These are phyloP conservation scores for Monoraphidium neglectum DNA, from an alignment of 139 green algal genomes.

Conservation along the genomic window DNA sequence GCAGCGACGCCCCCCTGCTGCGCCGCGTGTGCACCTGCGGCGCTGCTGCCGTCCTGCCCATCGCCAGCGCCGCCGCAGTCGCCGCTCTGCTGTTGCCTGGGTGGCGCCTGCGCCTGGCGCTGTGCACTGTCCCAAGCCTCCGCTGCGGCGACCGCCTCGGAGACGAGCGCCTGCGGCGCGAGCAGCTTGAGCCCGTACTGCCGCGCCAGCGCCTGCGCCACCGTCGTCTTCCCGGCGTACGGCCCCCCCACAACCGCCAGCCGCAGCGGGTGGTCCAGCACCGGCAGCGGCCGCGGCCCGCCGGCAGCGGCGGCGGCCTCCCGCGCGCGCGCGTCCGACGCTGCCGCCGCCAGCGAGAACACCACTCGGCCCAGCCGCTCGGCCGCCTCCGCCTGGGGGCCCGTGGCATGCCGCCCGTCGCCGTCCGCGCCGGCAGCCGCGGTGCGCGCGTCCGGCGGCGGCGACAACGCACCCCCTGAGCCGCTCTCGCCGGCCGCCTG, in stretches of 20 bases:
- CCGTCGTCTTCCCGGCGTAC: slow-evolving; percentile 58
- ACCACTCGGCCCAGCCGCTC: too few species aligned
- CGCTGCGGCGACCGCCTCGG: slow-evolving; percentile 39
- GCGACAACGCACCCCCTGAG: too few species aligned
- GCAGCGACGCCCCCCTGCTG: neutral
- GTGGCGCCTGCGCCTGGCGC: slow-evolving; percentile 6
- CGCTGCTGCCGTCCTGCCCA: neutral
- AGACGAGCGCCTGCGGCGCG: slow-evolving; percentile 42
- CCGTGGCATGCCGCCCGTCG: too few species aligned
- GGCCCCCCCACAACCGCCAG: slow-evolving; percentile 24
- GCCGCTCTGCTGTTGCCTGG: slow-evolving; percentile 13
- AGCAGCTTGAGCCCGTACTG: slow-evolving; percentile 43
- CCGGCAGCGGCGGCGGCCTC: too few species aligned
- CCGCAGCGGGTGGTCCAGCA: slow-evolving; percentile 4
- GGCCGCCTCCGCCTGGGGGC: too few species aligned
- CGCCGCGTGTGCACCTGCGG: neutral
- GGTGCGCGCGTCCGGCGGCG: too few species aligned
- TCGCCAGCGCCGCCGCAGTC: too few species aligned
- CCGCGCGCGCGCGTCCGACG: too few species aligned
- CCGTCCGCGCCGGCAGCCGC: too few species aligned
- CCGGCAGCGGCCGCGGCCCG: too few species aligned
- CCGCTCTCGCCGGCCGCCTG: neutral
- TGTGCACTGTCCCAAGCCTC: slow-evolving; percentile 23
- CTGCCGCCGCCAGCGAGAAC: too few species aligned
- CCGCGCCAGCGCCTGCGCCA: slow-evolving; percentile 50